Percentiles rank a stretch among this genome's conserved stretches.
These are phyloP conservation scores for Yarrowia sp. DNA, from an alignment of 805 yeast species.

Conservation along the genomic window DNA sequence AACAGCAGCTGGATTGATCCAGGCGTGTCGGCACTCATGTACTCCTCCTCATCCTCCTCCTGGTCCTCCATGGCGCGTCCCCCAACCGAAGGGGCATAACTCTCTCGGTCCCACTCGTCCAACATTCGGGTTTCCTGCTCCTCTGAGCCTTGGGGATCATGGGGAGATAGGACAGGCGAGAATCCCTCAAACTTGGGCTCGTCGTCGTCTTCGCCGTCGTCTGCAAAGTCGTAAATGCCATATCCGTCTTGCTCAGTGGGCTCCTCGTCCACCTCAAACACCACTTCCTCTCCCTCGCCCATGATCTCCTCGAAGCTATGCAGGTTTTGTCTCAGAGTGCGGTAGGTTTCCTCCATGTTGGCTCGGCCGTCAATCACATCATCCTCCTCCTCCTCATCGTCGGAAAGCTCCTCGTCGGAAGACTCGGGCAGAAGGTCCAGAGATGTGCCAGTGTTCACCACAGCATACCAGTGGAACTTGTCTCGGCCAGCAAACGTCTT, in stretches of 20 bases:
- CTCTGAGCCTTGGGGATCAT: neutral
- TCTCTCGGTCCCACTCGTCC: constrained; percentile 19
- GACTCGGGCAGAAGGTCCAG: neutral
- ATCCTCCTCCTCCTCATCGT: neutral
- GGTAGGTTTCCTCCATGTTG: neutral
- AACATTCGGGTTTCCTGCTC: constrained; percentile 3
- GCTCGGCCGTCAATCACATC: neutral
- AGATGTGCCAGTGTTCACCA: neutral
- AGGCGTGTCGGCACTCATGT: neutral
- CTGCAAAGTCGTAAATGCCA: neutral
- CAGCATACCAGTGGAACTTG: constrained; percentile 22
- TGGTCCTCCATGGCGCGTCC: constrained; percentile 1
- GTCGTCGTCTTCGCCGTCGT: neutral
- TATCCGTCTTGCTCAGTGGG: neutral
- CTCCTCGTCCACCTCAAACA: constrained; percentile 2
- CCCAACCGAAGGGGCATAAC: constrained; percentile 7
- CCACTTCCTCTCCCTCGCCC: constrained; percentile 9
- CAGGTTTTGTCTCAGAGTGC: neutral
- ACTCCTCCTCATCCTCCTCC: neutral
- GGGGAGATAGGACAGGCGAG: constrained; percentile 7
- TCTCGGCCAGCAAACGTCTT: constrained; percentile 11
- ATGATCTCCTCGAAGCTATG: neutral
- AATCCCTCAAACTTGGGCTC: constrained; percentile 6
- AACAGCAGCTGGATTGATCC: constrained; percentile 12
- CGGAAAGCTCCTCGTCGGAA: constrained; percentile 10